Base-by-base conservation (phyloP, 2,329 filamentous ascomycete species). In the Akanthomyces uredinophilus region DNA sequence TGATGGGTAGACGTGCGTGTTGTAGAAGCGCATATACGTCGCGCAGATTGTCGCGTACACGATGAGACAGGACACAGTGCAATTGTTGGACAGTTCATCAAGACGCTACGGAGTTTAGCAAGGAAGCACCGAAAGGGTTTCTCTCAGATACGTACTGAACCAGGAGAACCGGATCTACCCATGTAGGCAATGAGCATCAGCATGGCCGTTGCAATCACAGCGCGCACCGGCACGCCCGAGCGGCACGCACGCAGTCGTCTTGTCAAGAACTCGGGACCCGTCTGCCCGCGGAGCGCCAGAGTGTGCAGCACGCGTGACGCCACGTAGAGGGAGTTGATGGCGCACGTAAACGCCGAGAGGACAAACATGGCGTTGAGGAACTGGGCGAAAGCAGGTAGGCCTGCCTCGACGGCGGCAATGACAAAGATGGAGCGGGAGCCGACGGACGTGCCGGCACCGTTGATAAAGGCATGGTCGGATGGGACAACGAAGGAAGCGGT, bases 241-340 rank as follows among this genome's bases (percentile, higher is more conserved):
- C 72, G 69, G 60, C 73, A 76, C 51, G 71, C 68, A 44, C 71
- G 69, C 43, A 77, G 61, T 46, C 75, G 69, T 47, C 69, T 66
- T 5, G 75, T 75, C 62, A 77, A 77, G 58, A 75, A 77, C 58
- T 77, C 75, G 2, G 75, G 74, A 6, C 75, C 73, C 0, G 73
- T 74, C 63, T 76, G 74, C 13, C 72, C 73, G 20, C 71, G 68
- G 39, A 75, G 62, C n/a, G 74, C 74, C 47, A 77, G 63, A 1
- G 74, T 75, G 61, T 77, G 73, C 32, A 77, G 63, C 8, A 75
- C 72, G 55, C 74, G 67, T 0, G 73, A 74, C 1, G 73, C 70
- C 6, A 75, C 70, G 63, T 76, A 77, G 66, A 75, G 71, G 7
- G 71, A 72, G 63, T 75, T 76, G 62, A 75, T 72, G n/a, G 70